These are phyloP conservation scores for Populus deltoides DNA, from an alignment of 345 rosid genomes.

Conservation along the genomic window DNA sequence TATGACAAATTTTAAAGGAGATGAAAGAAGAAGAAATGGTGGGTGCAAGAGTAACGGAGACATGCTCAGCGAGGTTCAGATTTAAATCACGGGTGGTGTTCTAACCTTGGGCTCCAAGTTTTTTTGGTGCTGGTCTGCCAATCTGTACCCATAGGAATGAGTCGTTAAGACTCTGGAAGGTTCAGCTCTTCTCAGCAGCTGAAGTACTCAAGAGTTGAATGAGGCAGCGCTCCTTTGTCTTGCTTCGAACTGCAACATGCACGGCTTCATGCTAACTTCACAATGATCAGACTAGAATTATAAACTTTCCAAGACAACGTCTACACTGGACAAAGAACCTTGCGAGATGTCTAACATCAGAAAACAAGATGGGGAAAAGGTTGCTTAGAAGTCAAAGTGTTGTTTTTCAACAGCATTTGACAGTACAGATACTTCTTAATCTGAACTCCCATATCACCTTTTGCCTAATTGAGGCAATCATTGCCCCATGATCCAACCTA, in stretches of 20 bases:
- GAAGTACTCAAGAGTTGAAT: background rate
- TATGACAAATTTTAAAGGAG: slow-evolving; percentile 12
- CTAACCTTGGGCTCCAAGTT: background rate
- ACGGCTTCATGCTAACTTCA: background rate
- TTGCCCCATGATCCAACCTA: background rate
- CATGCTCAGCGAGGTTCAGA: slow-evolving; percentile 5
- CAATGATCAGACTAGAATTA: background rate
- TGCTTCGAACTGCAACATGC: background rate
- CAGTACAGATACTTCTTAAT: background rate
- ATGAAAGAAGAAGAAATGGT: slow-evolving; percentile 1
- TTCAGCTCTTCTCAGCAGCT: background rate
- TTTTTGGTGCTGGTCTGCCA: slow-evolving; percentile 1
- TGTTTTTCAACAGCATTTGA: slow-evolving; percentile 3
- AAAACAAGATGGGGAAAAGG: background rate
- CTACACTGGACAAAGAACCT: background rate
- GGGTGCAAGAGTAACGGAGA: slow-evolving; percentile 7
- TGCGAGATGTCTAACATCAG: background rate
- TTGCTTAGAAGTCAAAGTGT: background rate
- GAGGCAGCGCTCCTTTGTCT: background rate
- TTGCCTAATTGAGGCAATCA: background rate
- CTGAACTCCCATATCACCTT: background rate
- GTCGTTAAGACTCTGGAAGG: background rate
- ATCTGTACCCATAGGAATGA: background rate
- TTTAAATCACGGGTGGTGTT: background rate
- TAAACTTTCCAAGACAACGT: background rate